A percentile compares a stretch with the other conserved stretches of the same genome.
phyloP scores from a whole-genome alignment of 179 eudicot species.

The Amaranthus tricolor region DNA sequence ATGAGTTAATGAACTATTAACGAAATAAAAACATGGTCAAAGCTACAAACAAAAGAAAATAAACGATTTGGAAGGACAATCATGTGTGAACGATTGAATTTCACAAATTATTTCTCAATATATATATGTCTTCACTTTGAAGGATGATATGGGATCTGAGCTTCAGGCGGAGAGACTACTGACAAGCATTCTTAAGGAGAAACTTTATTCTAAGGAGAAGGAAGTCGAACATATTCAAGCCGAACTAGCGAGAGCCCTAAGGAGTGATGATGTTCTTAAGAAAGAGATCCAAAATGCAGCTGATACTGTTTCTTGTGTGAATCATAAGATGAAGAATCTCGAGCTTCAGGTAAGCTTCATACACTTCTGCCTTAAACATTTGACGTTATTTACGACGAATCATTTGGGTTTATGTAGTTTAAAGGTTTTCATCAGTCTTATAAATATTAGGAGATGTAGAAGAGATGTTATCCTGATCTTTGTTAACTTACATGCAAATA shows the following conservation, averaged over 20 bases:
- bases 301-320: slow-evolving; percentile 65
- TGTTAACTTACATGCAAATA: no score
- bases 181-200: slow-evolving; percentile 62
- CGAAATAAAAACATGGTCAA: no score
- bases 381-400: background rate
- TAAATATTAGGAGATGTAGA: no score
- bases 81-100: no score
- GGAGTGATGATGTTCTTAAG: slow-evolving; percentile 59
- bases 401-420: no score
- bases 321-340: slow-evolving; percentile 74
- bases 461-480: no score
- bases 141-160: slow-evolving; percentile 53
- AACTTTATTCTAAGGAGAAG: slow-evolving; percentile 56
- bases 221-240: slow-evolving; percentile 68
- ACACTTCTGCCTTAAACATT: no score
- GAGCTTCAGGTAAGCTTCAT: slow-evolving; percentile 60
- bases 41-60: no score
- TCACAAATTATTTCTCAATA: no score
- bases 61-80: no score
- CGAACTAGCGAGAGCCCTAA: slow-evolving; percentile 63
- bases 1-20: no score
- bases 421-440: no score
- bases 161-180: slow-evolving; percentile 67
- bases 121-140: background rate
- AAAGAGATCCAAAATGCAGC: slow-evolving; percentile 64